Percentiles rank a stretch among this genome's conserved stretches.
phyloP scores from a whole-genome alignment of 2,329 filamentous ascomycete genomes.

The Fusarium tupiense region DNA sequence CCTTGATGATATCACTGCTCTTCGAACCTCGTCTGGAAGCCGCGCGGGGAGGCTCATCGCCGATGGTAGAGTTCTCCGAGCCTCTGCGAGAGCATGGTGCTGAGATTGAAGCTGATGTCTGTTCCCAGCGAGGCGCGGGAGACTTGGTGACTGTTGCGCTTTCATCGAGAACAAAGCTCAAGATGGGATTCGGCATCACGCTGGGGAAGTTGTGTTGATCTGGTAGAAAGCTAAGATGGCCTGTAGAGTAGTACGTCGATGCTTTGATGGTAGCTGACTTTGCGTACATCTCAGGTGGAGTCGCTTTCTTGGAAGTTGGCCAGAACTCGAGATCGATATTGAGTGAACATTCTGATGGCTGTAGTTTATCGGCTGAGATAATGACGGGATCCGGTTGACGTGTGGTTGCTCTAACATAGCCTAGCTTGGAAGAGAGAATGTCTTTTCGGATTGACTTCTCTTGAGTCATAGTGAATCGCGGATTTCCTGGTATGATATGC shows the following conservation, averaged over 20 bases:
- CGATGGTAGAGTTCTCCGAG: not conserved
- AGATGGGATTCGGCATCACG: conserved; percentile 5
- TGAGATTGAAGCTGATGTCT: not conserved
- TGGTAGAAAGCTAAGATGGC: conserved; percentile 22
- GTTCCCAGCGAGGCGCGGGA: not conserved
- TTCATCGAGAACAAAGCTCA: conserved; percentile 28
- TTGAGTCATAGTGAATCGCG: conserved; percentile 15
- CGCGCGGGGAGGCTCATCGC: not conserved
- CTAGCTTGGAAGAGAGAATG: conserved; percentile 17
- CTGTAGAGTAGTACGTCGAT: conserved; percentile 26
- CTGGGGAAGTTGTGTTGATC: conserved; percentile 25
- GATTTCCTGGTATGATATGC: conserved; percentile 10
- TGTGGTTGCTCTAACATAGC: conserved; percentile 18
- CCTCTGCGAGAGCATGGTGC: not conserved
- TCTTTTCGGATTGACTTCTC: conserved; percentile 29
- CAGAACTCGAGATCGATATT: conserved; percentile 30
- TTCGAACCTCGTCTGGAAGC: not conserved
- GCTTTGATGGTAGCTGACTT: conserved; percentile 26
- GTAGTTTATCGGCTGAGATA: conserved; percentile 26
- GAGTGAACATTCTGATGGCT: conserved; percentile 4
- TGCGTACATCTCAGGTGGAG: conserved; percentile 17
- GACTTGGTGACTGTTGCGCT: not conserved
- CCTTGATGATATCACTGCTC: conserved; percentile 1
- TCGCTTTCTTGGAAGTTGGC: conserved; percentile 15
- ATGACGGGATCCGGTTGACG: conserved; percentile 22